phyloP scores from a whole-genome alignment of 176 grass and related monocot genomes.

The Triticum timopheevii region DNA sequence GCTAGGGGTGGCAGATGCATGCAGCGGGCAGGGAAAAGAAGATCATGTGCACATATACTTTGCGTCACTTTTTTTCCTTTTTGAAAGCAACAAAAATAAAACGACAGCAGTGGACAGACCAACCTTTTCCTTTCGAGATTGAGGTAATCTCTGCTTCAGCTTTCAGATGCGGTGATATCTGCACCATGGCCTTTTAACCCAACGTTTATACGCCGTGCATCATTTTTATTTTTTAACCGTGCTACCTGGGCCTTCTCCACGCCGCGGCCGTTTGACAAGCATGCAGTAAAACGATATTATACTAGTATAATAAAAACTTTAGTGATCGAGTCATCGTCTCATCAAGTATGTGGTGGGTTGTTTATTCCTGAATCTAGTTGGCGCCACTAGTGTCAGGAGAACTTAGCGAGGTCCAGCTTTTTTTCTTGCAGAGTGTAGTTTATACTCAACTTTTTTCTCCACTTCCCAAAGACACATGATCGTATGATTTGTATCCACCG shows the following conservation, averaged over 20 bases:
- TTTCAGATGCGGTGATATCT: not conserved
- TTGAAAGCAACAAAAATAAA: constrained; percentile 55
- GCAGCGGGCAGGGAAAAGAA: constrained; percentile 43
- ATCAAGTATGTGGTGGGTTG: not conserved
- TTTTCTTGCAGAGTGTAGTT: no score
- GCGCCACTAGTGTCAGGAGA: not conserved
- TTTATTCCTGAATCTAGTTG: constrained; percentile 11
- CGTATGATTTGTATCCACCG: constrained; percentile 27
- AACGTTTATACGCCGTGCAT: not conserved
- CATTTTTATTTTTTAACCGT: not conserved
- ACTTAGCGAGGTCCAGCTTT: not conserved
- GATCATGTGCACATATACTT: constrained; percentile 34
- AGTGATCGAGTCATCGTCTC: not conserved
- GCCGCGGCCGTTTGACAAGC: not conserved
- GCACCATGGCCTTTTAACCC: not conserved
- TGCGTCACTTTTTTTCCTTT: not conserved
- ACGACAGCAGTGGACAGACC: constrained; percentile 27
- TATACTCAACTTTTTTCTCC: constrained; percentile 7
- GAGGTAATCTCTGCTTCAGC: constrained; percentile 20
- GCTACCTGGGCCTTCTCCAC: not conserved
- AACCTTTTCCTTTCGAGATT: constrained; percentile 25
- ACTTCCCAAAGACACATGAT: constrained; percentile 31
- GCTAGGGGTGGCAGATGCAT: constrained; percentile 3
- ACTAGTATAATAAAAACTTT: not conserved
- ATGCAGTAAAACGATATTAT: not conserved